phyloP scores from a whole-genome alignment of 1,284 basidiomycete species.

The Pulveroboletus sp. region DNA sequence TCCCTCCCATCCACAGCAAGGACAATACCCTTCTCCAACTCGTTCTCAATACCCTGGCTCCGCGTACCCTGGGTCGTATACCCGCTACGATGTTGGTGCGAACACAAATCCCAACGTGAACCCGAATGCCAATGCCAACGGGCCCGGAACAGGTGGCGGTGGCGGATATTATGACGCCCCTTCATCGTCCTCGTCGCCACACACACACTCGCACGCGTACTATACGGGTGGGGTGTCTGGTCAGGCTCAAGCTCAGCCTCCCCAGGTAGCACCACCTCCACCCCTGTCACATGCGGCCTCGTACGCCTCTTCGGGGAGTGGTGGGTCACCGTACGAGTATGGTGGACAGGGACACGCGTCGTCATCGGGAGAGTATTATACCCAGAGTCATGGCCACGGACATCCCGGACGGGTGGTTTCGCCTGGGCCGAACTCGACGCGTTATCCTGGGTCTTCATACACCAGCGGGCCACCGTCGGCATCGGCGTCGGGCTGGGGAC shows the following conservation, averaged over 20 bases:
- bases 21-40: slow-evolving; percentile 30
- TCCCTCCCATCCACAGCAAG: slow-evolving; percentile 36
- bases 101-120: slow-evolving; percentile 16
- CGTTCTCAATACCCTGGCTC: slow-evolving; percentile 30
- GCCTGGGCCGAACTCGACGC: slow-evolving; percentile 21
- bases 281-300: slow-evolving; percentile 23
- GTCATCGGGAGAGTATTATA: slow-evolving; percentile 29
- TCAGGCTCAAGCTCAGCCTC: slow-evolving; percentile 20
- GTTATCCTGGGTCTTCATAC: slow-evolving; percentile 22
- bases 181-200: slow-evolving; percentile 25
- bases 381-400: slow-evolving; percentile 21
- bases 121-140: slow-evolving; percentile 8
- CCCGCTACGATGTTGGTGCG: slow-evolving; percentile 25
- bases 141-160: slow-evolving; percentile 11
- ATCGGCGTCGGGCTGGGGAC: slow-evolving; percentile 19
- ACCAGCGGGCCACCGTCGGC: slow-evolving; percentile 1
- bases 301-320: slow-evolving; percentile 29
- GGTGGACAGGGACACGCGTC: slow-evolving; percentile 21
- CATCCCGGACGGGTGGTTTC: slow-evolving; percentile 27
- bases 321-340: slow-evolving; percentile 32
- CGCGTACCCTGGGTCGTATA: slow-evolving; percentile 28
- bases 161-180: slow-evolving; percentile 32
- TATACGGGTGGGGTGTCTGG: slow-evolving; percentile 23
- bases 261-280: slow-evolving; percentile 20
- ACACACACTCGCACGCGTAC: slow-evolving; percentile 26